Base-by-base conservation (phyloP, 257 asterid genomes). In the Plantago elongata region DNA sequence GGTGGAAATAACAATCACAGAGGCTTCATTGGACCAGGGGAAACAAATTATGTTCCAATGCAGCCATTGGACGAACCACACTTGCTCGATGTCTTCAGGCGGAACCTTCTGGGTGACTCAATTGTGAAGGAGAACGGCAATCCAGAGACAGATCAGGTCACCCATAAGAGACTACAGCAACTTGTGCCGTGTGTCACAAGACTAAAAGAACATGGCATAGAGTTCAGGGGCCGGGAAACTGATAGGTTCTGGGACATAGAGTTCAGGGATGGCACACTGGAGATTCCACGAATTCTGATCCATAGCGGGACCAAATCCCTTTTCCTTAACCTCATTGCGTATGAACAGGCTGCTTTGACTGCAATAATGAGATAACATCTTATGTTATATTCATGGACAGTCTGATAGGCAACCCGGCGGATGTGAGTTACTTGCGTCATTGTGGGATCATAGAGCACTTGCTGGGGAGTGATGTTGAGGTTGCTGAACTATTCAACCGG, bases 341-440 rank as follows among this genome's bases (percentile, higher is more conserved):
- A 72, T 56, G 98, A 90, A 67, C 95, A 88, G 52, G 95, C 71
- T 96, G 88, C 54, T 68, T 83, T 22, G 94, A 84, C 51, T 78
- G 88, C 80, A 71, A 83, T 2, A 88, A 82, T 34, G 88, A 82
- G 77, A 79, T 88, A 22, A 90, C 96, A 0, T 85, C 95, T 0
- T 88, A 88, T 27, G 83, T 88, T 11, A 81, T 88, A 30, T 90
- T 90, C 83, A 80, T 90, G 95, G 98, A 90, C 61, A 90, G 88
- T 61, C 40, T 88, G 67, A 90, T 90, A n/a, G 81, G 88, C 63
- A 83, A 94, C 0, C 81, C 96, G 0, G 94, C 56, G 5, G 96
- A 90, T 38, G 91, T 90, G 51, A 83, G 91, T 63, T 75, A 83
- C 64, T 77, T 90, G 30, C 96, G 84, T 51, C 79, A 83, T 44